These are phyloP conservation scores for Suillus spraguei DNA, from an alignment of 768 basidiomycete genomes.

Conservation along the genomic window DNA sequence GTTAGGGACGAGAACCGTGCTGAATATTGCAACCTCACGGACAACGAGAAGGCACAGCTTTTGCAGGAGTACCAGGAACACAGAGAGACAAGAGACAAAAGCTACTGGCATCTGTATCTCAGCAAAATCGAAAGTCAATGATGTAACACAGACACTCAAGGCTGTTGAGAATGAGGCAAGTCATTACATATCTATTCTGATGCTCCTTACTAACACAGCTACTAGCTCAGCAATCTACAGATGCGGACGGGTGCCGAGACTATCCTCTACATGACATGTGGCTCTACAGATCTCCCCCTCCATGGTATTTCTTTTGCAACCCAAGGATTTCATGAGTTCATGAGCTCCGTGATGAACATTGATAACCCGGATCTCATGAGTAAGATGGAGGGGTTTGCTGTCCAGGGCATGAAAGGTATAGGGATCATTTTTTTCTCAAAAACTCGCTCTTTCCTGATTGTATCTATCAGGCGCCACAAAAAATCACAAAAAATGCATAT, in stretches of 20 bases:
- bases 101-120: background rate
- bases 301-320: conserved; percentile 10
- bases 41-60: background rate
- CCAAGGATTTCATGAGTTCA: conserved; percentile 7
- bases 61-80: background rate
- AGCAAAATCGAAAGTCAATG: conserved; percentile 14
- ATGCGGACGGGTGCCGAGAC: conserved; percentile 4
- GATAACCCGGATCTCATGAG: conserved; percentile 12
- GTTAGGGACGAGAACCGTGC: background rate
- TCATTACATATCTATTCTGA: background rate
- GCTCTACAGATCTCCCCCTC: conserved; percentile 11
- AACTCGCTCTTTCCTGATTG: background rate
- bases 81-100: background rate
- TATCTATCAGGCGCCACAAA: background rate
- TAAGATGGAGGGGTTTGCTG: conserved; percentile 16
- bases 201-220: background rate
- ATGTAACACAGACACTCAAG: conserved; percentile 15
- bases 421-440: conserved; percentile 15
- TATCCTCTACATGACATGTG: conserved; percentile 7
- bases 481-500: background rate
- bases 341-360: conserved; percentile 11
- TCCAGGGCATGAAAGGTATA: conserved; percentile 17
- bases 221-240: conserved; percentile 4
- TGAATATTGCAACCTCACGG: background rate
- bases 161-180: conserved; percentile 12